Evolutionary conservation across 148 eudicot genomes (phyloP), one percentile per base, ranked within the genome.

Genomic region (Salicornia ramosissima): DNA sequence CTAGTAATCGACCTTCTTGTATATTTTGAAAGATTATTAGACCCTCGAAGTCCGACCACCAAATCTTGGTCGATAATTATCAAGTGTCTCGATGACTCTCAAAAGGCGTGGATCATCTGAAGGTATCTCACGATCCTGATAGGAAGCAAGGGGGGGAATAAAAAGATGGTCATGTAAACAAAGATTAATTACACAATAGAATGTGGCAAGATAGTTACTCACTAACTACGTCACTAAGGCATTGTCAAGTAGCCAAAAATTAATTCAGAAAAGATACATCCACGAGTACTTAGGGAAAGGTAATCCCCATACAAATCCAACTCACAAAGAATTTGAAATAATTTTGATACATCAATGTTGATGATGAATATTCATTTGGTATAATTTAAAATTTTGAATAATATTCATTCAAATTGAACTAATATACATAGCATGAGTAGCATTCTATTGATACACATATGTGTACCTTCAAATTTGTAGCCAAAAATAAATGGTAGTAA

Each of bases 41-140:
- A 36, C 39, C 6, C 34, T 55, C 36, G 54, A 13, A 67, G 50
- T 22, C 60, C 70, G 36, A n/a, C 40, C 2, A 33, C 8, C n/a
- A 3, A 73, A 36, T 80, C 83, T 82, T 55, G 34, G 33, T n/a
- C 79, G 79, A 47, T 72, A 58, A 50, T 73, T 74, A 57, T 72
- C 70, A 10, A 77, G 77, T 49, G 71, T 67, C 55, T 64, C 78
- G 10, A 82, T 55, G 29, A 92, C 98, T 42, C 67, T 22, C 21
- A 76, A 30, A 63, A 90, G 71, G 29, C 96, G 83, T 47, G 84
- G 91, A 77, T 92, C 98, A 36, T 90, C 91, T 70, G 71, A 80
- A 19, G 96, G 94, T 75, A 90, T 81, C 46, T 90, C 98, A 43
- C 96, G 86, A 59, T 71, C 91, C 98, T 92, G 86, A 11, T 24